Evolutionary conservation across 495 filamentous ascomycete genomes (phyloP).

Genomic region (Aspergillus olivimuriae): DNA sequence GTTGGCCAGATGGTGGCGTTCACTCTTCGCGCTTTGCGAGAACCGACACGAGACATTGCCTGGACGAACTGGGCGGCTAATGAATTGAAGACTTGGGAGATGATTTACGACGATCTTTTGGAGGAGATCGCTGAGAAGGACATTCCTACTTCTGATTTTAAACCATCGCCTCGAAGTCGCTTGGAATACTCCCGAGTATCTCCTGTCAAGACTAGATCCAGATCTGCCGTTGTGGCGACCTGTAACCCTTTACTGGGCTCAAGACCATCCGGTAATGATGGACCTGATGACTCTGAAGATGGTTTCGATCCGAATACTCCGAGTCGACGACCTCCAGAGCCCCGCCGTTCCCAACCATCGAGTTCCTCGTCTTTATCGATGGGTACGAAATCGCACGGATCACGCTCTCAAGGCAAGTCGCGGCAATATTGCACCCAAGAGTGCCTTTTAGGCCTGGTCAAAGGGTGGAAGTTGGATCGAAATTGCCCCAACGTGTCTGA

Average conservation of each 20-base stretch:
- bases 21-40: slow-evolving; percentile 9
- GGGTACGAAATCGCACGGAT: background rate
- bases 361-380: background rate
- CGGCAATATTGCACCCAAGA: slow-evolving; percentile 32
- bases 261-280: no score
- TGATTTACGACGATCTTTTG: slow-evolving; percentile 26
- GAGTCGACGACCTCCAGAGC: slow-evolving; percentile 3
- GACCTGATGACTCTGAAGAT: background rate
- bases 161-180: slow-evolving; percentile 4
- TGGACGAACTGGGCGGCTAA: slow-evolving; percentile 12
- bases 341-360: background rate
- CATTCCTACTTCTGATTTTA: slow-evolving; percentile 11
- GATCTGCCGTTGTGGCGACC: no score
- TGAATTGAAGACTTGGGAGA: slow-evolving; percentile 22
- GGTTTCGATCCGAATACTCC: slow-evolving; percentile 7
- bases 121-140: slow-evolving; percentile 21
- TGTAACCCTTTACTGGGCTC: no score
- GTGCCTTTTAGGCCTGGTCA: slow-evolving; percentile 32
- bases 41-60: slow-evolving; percentile 3
- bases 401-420: background rate
- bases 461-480: slow-evolving; percentile 24
- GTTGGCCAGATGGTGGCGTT: slow-evolving; percentile 13
- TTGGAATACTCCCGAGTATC: background rate
- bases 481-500: slow-evolving; percentile 31
- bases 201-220: no score